Evolutionary conservation across 1,284 basidiomycete genomes (phyloP).

Genomic region (Marasmius sp.): DNA sequence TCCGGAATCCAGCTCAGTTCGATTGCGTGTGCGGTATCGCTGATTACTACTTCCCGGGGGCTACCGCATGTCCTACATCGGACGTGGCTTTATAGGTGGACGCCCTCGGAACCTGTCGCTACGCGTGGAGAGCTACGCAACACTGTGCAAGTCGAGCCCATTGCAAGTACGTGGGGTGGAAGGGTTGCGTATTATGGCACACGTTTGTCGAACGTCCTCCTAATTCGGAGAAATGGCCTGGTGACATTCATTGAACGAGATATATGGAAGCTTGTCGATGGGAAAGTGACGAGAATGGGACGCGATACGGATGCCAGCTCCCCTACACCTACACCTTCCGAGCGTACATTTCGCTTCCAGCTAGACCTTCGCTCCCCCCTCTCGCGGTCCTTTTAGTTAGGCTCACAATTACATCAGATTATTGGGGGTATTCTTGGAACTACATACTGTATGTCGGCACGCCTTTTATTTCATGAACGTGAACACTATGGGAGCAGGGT

Average conservation of each 20-base stretch:
- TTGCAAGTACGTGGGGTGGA: slow-evolving; percentile 27
- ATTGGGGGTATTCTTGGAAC: background rate
- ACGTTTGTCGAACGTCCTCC: slow-evolving; percentile 69
- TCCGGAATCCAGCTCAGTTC: slow-evolving; percentile 2
- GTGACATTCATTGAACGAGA: slow-evolving; percentile 73
- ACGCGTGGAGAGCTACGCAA: slow-evolving; percentile 54
- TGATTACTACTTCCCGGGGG: background rate
- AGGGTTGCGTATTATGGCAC: slow-evolving; percentile 56
- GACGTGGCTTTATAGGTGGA: slow-evolving; percentile 39
- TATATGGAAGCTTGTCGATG: slow-evolving; percentile 53
- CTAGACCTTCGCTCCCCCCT: slow-evolving; percentile 25
- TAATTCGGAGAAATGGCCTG: slow-evolving; percentile 59
- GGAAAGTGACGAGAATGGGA: slow-evolving; percentile 35
- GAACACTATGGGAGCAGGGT: background rate
- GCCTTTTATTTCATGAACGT: background rate
- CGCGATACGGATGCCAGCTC: slow-evolving; percentile 10
- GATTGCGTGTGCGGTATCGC: background rate
- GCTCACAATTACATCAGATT: background rate
- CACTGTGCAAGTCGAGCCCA: slow-evolving; percentile 60
- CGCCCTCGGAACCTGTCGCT: slow-evolving; percentile 41
- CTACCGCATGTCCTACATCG: slow-evolving; percentile 11
- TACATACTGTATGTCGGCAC: slow-evolving; percentile 16
- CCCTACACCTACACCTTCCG: slow-evolving; percentile 25
- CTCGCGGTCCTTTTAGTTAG: background rate
- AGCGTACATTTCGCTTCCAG: slow-evolving; percentile 55